These are phyloP conservation scores for Dendrobium officinale DNA, from an alignment of 106 monocot genomes.

Conservation along the genomic window DNA sequence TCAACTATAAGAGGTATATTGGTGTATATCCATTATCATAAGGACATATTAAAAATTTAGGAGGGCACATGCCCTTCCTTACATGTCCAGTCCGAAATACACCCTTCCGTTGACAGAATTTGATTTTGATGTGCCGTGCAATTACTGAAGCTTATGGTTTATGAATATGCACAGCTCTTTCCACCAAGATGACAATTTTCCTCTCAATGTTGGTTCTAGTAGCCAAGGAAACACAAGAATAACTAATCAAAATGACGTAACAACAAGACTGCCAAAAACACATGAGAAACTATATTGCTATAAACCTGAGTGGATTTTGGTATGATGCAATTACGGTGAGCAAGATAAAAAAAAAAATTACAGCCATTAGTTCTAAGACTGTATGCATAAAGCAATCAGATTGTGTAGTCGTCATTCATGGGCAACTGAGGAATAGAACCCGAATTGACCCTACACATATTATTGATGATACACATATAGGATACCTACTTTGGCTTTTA, in stretches of 20 bases:
- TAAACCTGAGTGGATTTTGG: neutral
- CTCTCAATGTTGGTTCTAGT: neutral
- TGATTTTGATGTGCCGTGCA: neutral
- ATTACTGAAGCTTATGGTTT: slow-evolving; percentile 1
- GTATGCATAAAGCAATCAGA: neutral
- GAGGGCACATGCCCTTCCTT: too few relatives aligned
- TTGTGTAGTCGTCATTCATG: neutral
- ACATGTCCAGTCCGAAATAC: too few relatives aligned
- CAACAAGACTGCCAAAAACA: neutral
- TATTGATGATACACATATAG: neutral
- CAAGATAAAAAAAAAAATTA: neutral
- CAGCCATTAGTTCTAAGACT: neutral
- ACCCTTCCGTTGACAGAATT: neutral
- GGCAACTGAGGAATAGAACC: neutral
- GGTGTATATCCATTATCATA: too few relatives aligned
- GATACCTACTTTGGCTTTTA: neutral
- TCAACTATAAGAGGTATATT: too few relatives aligned
- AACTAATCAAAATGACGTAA: neutral
- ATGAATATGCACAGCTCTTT: neutral
- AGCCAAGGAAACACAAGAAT: neutral
- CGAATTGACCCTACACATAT: neutral
- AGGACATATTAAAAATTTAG: too few relatives aligned
- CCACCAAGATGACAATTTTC: neutral
- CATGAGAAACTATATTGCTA: neutral
- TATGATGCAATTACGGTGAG: neutral